Evolutionary conservation across 179 eudicot genomes (phyloP), one percentile per base, ranked within the genome.

Genomic region (Spinacia oleracea): DNA sequence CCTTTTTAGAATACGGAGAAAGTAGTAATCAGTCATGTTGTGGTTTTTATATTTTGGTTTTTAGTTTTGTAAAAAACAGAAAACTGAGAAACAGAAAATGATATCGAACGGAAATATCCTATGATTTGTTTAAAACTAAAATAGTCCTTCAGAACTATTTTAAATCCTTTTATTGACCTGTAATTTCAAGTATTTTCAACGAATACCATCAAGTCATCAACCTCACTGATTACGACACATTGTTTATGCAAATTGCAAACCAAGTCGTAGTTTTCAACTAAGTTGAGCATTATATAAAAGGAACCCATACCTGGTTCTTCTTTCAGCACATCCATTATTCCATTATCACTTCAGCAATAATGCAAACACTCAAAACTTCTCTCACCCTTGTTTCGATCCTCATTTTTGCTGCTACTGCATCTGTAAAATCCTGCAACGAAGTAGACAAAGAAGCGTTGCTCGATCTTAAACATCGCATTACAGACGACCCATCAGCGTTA

Each of bases 401-500:
- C 38, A 58, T 71, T 35, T 14, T 78, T 55, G 9, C 25, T 23
- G 16, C 14, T 34, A n/a, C 82, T 4, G 21, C 21, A 16, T n/a
- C 31, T 5, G 82, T 88, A 10, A 10, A 80, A 35, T 81, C 93
- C 10, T 94, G 98, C 74, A 84, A 91, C 72, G 43, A 84, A 51
- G 20, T 82, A 0, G 98, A 94, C 87, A 83, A 87, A 84, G 77
- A 88, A 73, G 91, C 98, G 2, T 79, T 94, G n/a, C 90, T 92
- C 2, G 78, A 84, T 31, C 74, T 89, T 70, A 94, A 92, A 60
- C 77, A 55, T 46, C 71, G 63, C 53, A 91, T 94, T 90, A 89
- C 96, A 27, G 60, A 74, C 6, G 97, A 94, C 82, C 94, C 96
- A 2, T 89, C 91, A 2, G 60, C 51, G 0, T 82, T 92, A 7